Evolutionary conservation across 768 basidiomycete species (phyloP).

Genomic region (Termitomyces sp.): DNA sequence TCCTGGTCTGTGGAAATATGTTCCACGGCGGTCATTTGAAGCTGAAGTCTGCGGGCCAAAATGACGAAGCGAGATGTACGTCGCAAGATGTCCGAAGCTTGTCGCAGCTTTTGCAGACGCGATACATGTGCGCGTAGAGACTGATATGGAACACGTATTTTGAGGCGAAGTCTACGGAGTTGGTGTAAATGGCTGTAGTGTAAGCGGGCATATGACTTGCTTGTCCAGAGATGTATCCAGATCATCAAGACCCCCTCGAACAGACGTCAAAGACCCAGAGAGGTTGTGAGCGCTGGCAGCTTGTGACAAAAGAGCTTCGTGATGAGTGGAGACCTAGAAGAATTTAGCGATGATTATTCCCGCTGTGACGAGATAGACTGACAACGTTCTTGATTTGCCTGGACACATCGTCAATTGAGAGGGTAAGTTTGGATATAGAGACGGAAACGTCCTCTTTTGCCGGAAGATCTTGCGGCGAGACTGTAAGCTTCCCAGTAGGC

Average conservation of each 20-base stretch:
- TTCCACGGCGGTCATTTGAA: conserved; percentile 76
- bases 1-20: conserved; percentile 16
- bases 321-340: conserved; percentile 71
- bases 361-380: conserved; percentile 19
- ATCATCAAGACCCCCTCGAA: conserved; percentile 66
- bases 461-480: conserved; percentile 40
- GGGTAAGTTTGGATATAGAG: conserved; percentile 81
- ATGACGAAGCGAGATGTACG: conserved; percentile 81
- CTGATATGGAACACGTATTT: conserved; percentile 82
- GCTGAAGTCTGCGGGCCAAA: conserved; percentile 74
- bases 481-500: conserved; percentile 21
- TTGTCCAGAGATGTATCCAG: conserved; percentile 74
- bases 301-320: conserved; percentile 75
- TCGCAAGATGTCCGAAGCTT: conserved; percentile 79
- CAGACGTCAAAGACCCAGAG: conserved; percentile 60
- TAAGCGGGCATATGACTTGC: conserved; percentile 31
- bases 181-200: conserved; percentile 16
- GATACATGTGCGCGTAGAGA: conserved; percentile 65
- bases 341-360: conserved; percentile 1
- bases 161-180: conserved; percentile 61
- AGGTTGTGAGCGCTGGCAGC: conserved; percentile 73
- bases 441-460: conserved; percentile 85
- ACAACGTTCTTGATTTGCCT: conserved; percentile 87
- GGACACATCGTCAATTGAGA: conserved; percentile 86
- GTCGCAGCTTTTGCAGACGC: conserved; percentile 72